A percentile compares a stretch with the other conserved stretches of the same genome.
phyloP scores from a whole-genome alignment of 2,329 filamentous ascomycete species.

The Aplosporella prunicola region DNA sequence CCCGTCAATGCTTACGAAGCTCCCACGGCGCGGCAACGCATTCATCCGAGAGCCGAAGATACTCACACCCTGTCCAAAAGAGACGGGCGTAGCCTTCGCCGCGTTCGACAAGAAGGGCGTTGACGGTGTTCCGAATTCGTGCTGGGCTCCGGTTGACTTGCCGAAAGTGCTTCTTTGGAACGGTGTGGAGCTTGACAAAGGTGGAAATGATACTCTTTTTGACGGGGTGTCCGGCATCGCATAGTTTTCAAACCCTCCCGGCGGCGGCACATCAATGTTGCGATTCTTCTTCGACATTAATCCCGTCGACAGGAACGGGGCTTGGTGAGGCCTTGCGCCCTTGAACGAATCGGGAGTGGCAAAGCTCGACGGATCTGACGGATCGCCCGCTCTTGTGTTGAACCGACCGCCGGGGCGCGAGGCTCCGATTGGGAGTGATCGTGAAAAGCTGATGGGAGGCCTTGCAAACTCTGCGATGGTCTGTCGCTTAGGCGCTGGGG shows the following conservation, averaged over 20 bases:
- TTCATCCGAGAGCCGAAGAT: constrained; percentile 45
- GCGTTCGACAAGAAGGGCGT: constrained; percentile 66
- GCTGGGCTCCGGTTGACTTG: constrained; percentile 54
- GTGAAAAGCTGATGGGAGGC: constrained; percentile 48
- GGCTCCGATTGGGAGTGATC: constrained; percentile 62
- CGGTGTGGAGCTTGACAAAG: constrained; percentile 41
- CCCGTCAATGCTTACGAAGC: constrained; percentile 71
- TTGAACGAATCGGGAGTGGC: constrained; percentile 72
- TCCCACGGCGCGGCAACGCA: constrained; percentile 46
- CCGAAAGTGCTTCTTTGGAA: constrained; percentile 45
- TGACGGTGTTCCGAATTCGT: constrained; percentile 69
- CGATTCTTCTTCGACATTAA: constrained; percentile 91
- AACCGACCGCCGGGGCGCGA: constrained; percentile 38
- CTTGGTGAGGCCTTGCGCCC: constrained; percentile 63
- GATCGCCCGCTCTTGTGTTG: constrained; percentile 40
- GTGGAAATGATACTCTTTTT: constrained; percentile 75
- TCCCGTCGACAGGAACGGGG: constrained; percentile 89
- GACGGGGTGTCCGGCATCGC: constrained; percentile 91
- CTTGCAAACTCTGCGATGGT: constrained; percentile 17
- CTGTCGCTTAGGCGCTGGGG: constrained; percentile 20
- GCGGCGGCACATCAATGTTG: constrained; percentile 54
- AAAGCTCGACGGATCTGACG: constrained; percentile 45
- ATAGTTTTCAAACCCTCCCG: constrained; percentile 45
- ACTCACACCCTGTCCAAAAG: constrained; percentile 55
- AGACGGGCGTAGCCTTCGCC: constrained; percentile 53